Evolutionary conservation across 176 grass and related monocot species (phyloP), one percentile per base, ranked within the genome.

Genomic region (Dactylis glomerata): DNA sequence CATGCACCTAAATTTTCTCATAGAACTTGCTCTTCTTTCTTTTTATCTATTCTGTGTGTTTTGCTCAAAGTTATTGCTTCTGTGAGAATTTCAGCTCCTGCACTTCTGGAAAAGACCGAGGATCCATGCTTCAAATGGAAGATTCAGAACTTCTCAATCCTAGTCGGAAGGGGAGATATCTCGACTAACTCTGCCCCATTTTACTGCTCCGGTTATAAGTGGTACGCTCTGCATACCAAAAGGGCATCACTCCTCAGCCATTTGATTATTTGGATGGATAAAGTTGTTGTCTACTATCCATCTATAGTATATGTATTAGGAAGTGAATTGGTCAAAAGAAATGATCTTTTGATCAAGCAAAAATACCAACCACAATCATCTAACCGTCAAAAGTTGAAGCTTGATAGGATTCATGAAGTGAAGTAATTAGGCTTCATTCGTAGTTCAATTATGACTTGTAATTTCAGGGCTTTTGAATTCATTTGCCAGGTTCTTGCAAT

Each of bases 121-220:
- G 28, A 47, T 59, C 64, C 84, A 59, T 9, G 20, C 69, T 64
- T 79, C 12, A 8, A 71, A 47, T 80, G 84, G 84, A 86, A 36
- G 76, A 34, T 86, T 62, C 69, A 72, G 62, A 66, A 54, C 28
- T 86, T 86, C 76, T 86, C 84, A 14, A 22, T 40, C 44, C 65
- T 86, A 71, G 22, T 80, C 32, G 14, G 71, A 66, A 79, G 28
- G 15, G 76, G 9, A 19, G 27, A 27, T 37, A 62, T 30, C 58
- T 0, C 15, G 28, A 55, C 66, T 0, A 24, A 8, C 3, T 80
- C 84, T 22, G 9, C 22, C 45, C 0, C 2, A 17, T 86, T 86
- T 71, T 22, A 50, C 52, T 71, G 13, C 50, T 69, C 33, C 19
- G 76, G 38, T 15, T 71, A 86, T 42, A 44, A 45, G 2, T 85